phyloP scores from a whole-genome alignment of 2,329 filamentous ascomycete genomes.

The Fusarium liriodendri region DNA sequence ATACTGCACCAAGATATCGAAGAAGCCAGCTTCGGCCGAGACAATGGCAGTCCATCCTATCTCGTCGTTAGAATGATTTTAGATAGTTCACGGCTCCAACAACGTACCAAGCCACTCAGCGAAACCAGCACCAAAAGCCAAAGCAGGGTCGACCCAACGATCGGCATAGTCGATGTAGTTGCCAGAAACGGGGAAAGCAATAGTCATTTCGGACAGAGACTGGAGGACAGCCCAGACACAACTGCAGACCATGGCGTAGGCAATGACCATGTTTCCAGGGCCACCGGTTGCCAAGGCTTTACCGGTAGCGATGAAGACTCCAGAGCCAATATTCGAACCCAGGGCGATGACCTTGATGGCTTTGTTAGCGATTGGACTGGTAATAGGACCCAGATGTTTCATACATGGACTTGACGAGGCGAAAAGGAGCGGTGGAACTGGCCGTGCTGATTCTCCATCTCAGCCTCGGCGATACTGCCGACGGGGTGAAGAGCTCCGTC shows the following conservation, averaged over 20 bases:
- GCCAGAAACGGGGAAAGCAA: slow-evolving; percentile 31
- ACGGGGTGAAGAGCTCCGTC: slow-evolving; percentile 4
- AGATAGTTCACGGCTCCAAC: no score
- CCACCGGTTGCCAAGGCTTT: slow-evolving; percentile 33
- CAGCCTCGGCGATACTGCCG: slow-evolving; percentile 14
- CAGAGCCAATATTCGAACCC: slow-evolving; percentile 33
- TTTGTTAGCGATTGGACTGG: not conserved
- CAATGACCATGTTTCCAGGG: slow-evolving; percentile 34
- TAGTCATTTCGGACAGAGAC: slow-evolving; percentile 33
- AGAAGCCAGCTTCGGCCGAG: slow-evolving; percentile 29
- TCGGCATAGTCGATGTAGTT: slow-evolving; percentile 37
- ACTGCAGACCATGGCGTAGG: slow-evolving; percentile 28
- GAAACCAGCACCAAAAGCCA: slow-evolving; percentile 37
- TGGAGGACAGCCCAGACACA: slow-evolving; percentile 35
- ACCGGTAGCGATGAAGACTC: slow-evolving; percentile 33
- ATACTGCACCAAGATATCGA: slow-evolving; percentile 17
- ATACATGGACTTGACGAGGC: slow-evolving; percentile 34
- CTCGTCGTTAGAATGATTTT: not conserved
- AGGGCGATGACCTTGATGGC: slow-evolving; percentile 27
- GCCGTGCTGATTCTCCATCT: slow-evolving; percentile 23
- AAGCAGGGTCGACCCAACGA: slow-evolving; percentile 33
- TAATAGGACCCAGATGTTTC: not conserved
- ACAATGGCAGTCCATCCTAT: slow-evolving; percentile 34
- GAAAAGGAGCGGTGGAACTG: slow-evolving; percentile 37
- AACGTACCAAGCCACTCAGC: slow-evolving; percentile 35